Conservation (phyloP, 2,329 filamentous ascomycete species). For the Tolypocladium tundrense region DNA sequence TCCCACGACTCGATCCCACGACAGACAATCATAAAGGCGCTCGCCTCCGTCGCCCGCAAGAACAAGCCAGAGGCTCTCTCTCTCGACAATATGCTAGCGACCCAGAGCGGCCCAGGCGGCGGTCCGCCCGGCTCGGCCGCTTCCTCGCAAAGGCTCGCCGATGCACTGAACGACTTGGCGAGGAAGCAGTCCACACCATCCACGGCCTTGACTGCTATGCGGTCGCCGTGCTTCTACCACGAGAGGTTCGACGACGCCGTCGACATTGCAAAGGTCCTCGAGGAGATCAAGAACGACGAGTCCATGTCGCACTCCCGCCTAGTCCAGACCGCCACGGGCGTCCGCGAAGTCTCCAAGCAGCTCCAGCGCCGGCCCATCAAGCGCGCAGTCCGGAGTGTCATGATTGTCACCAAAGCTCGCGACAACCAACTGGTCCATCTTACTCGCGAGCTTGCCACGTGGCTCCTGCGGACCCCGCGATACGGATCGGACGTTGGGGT, state of each 20-base stretch:
- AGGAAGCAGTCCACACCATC: constrained; percentile 24
- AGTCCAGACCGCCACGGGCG: constrained; percentile 89
- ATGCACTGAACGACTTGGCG: constrained; percentile 46
- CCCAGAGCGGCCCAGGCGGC: constrained; percentile 23
- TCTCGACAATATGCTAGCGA: constrained; percentile 48
- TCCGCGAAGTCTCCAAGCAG: constrained; percentile 92
- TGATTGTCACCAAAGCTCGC: constrained; percentile 97
- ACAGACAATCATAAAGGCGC: constrained; percentile 74
- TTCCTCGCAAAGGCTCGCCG: constrained; percentile 53
- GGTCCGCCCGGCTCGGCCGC: constrained; percentile 32
- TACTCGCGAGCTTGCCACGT: constrained; percentile 77
- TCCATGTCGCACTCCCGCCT: constrained; percentile 88
- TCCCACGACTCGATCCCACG: constrained; percentile 58
- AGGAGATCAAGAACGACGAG: constrained; percentile 84
- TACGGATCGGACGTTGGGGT: constrained; percentile 87
- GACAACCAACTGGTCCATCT: constrained; percentile 88
- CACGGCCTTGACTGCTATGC: constrained; percentile 50
- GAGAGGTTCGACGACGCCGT: constrained; percentile 94
- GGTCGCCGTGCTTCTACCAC: constrained; percentile 96
- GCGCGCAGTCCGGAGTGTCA: constrained; percentile 83
- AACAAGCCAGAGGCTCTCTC: constrained; percentile 54
- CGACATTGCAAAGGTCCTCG: constrained; percentile 86
- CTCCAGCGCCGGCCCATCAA: constrained; percentile 86
- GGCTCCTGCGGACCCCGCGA: constrained; percentile 79
- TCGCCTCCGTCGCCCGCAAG: constrained; percentile 56